Conservation (phyloP, 805 yeast genomes). For the Yamadazyma ubonensis region DNA sequence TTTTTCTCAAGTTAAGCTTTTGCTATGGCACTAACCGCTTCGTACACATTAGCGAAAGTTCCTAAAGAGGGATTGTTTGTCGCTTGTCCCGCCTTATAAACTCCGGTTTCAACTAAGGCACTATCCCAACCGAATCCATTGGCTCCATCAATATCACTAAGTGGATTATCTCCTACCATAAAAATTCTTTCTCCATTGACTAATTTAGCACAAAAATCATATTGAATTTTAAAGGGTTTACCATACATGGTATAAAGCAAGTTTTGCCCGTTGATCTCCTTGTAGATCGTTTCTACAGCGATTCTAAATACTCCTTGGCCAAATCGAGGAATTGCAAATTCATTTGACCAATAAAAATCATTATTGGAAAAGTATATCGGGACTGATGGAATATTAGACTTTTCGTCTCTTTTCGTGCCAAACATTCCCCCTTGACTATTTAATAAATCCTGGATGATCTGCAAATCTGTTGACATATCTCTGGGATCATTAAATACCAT, state of each 20-base stretch:
- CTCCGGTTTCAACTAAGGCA: slow-evolving; percentile 84
- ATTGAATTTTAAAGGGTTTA: slow-evolving; percentile 76
- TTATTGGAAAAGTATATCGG: slow-evolving; percentile 81
- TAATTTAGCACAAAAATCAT: slow-evolving; percentile 76
- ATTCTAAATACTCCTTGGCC: slow-evolving; percentile 89
- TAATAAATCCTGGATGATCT: slow-evolving; percentile 69
- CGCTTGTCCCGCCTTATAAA: slow-evolving; percentile 54
- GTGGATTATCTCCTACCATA: slow-evolving; percentile 98
- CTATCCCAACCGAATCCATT: slow-evolving; percentile 86
- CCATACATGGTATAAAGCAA: slow-evolving; percentile 67
- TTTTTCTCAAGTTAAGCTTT: slow-evolving; percentile 2
- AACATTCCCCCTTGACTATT: slow-evolving; percentile 60
- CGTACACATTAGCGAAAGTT: slow-evolving; percentile 47
- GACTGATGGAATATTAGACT: slow-evolving; percentile 46
- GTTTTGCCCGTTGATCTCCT: slow-evolving; percentile 44
- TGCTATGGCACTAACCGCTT: slow-evolving; percentile 32
- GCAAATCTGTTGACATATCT: slow-evolving; percentile 83
- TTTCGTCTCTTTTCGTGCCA: slow-evolving; percentile 53
- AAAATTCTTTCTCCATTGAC: slow-evolving; percentile 60
- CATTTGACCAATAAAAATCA: slow-evolving; percentile 87
- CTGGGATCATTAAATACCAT: slow-evolving; percentile 87
- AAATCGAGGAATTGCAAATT: slow-evolving; percentile 71
- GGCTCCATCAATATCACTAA: slow-evolving; percentile 89
- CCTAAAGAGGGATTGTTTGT: slow-evolving; percentile 50
- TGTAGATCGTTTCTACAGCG: slow-evolving; percentile 58